Evolutionary conservation across 805 yeast genomes (phyloP).

Genomic region (Pichia rugopelliculosa): DNA sequence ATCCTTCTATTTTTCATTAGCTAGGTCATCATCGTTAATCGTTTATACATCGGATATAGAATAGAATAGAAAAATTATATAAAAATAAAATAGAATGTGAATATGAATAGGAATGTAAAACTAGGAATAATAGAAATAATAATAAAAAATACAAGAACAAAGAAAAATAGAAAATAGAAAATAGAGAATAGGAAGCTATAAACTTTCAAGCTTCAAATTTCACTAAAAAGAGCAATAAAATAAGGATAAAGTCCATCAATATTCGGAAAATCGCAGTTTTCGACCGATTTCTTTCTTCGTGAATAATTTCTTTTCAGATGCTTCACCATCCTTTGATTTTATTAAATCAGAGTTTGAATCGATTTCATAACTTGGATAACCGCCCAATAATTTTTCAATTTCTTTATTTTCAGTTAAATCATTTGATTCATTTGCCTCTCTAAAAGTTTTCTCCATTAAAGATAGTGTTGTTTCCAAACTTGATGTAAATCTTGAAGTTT

Average conservation of each 20-base stretch:
- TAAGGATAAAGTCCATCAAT: conserved; percentile 24
- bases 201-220: background rate
- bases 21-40: background rate
- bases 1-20: background rate
- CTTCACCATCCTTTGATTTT: conserved; percentile 43
- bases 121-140: background rate
- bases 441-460: conserved; percentile 48
- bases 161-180: background rate
- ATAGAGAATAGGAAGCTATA: background rate
- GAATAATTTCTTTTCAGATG: conserved; percentile 13
- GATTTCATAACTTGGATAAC: conserved; percentile 80
- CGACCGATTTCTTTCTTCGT: conserved; percentile 50
- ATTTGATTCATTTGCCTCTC: conserved; percentile 22
- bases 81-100: background rate
- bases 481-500: conserved; percentile 68
- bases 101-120: background rate
- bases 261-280: conserved; percentile 57
- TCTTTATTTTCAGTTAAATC: conserved; percentile 17
- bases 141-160: no score
- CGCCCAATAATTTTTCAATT: conserved; percentile 50
- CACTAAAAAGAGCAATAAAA: background rate
- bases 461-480: conserved; percentile 56
- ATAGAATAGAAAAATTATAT: no score
- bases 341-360: conserved; percentile 43
- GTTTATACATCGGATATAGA: background rate